phyloP scores from a whole-genome alignment of 495 filamentous ascomycete genomes.

The Daldinia vernicosa region DNA sequence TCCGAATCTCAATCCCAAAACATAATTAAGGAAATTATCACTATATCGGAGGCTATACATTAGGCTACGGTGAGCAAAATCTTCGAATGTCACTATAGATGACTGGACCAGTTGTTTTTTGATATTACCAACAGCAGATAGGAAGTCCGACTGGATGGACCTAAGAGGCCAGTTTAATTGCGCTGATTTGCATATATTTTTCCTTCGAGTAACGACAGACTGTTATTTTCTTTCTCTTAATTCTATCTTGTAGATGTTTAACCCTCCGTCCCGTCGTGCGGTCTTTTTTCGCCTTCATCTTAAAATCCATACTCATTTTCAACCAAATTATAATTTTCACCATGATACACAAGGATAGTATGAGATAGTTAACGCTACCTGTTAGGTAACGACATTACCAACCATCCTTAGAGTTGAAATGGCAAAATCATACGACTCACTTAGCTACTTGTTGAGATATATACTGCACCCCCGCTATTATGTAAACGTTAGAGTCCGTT shows the following conservation, averaged over 20 bases:
- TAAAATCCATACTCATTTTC: background rate
- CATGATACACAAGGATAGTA: background rate
- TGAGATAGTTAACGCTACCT: background rate
- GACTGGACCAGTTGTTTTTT: background rate
- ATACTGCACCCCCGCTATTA: background rate
- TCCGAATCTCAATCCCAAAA: conserved; percentile 11
- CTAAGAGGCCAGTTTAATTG: background rate
- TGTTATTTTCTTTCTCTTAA: background rate
- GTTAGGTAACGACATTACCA: background rate
- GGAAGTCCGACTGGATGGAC: background rate
- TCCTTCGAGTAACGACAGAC: background rate
- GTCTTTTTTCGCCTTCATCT: background rate
- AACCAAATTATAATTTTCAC: background rate
- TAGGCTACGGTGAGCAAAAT: background rate
- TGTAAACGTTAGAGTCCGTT: background rate
- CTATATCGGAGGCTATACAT: conserved; percentile 20
- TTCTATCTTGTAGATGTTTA: background rate
- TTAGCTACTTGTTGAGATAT: background rate
- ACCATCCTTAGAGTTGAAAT: background rate
- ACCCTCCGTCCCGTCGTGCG: background rate
- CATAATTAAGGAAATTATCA: conserved; percentile 25
- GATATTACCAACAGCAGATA: background rate
- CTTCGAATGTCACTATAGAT: background rate
- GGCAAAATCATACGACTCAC: background rate
- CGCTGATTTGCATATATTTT: background rate